Evolutionary conservation across 2,329 filamentous ascomycete species (phyloP).

Genomic region (Orbilia oligospora): DNA sequence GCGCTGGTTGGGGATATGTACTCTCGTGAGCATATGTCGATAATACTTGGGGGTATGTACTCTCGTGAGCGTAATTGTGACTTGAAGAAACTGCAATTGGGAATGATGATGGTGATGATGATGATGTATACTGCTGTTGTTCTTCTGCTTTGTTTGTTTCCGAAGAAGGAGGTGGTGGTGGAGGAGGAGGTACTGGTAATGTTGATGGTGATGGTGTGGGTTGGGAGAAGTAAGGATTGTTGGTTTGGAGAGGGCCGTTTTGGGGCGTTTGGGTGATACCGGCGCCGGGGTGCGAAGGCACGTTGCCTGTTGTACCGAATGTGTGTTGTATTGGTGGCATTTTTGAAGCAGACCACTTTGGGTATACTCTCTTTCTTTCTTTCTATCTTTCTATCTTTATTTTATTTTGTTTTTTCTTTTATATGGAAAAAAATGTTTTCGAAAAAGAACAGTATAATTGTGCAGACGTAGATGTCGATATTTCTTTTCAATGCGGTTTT

Average conservation of each 20-base stretch:
- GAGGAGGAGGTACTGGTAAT: background rate
- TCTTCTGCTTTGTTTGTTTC: background rate
- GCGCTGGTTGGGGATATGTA: background rate
- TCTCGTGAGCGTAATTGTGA: background rate
- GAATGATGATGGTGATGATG: background rate
- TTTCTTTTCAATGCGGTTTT: background rate
- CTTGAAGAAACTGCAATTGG: background rate
- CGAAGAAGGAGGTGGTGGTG: background rate
- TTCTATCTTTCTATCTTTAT: no score
- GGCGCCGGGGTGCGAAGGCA: constrained; percentile 29
- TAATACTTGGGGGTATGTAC: background rate
- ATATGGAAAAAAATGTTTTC: background rate
- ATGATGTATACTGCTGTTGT: no score
- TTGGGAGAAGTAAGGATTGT: background rate
- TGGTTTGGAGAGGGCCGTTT: background rate
- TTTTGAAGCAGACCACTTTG: constrained; percentile 13
- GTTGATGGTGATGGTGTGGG: background rate
- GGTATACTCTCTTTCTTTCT: no score
- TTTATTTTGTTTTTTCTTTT: background rate
- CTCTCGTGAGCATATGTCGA: background rate
- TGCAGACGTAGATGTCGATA: background rate
- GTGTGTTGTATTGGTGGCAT: constrained; percentile 55
- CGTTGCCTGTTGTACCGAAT: constrained; percentile 34
- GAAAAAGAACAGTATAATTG: background rate
- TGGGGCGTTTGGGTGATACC: constrained; percentile 14